phyloP scores from a whole-genome alignment of 305 asterid genomes.

The Coffea humblotiana region DNA sequence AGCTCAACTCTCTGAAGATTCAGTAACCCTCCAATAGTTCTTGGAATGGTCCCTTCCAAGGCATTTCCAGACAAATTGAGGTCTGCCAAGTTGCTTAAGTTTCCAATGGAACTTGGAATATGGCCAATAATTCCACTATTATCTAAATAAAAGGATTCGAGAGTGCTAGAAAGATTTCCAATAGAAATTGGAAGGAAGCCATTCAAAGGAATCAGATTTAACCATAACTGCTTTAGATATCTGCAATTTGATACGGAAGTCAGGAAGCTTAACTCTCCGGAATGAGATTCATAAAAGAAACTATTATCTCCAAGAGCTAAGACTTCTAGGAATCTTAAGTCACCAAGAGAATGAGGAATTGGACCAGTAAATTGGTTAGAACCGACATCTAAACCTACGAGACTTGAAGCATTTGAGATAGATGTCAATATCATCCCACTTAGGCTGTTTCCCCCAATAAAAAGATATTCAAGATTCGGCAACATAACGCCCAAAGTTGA shows the following conservation, averaged over 20 bases:
- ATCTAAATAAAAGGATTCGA: not conserved
- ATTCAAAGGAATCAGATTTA: not conserved
- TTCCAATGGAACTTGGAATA: not conserved
- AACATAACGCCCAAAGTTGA: not conserved
- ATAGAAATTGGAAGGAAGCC: not conserved
- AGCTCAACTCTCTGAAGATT: not conserved
- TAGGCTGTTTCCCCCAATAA: not conserved
- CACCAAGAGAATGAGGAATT: conserved; percentile 18
- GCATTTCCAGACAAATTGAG: not conserved
- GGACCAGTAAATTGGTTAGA: conserved; percentile 14
- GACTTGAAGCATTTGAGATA: not conserved
- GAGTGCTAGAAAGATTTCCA: not conserved
- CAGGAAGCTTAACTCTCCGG: not conserved
- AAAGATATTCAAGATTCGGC: not conserved
- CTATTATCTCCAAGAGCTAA: not conserved
- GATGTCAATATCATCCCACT: not conserved
- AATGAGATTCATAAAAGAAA: not conserved
- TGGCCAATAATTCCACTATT: not conserved
- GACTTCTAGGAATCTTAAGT: not conserved
- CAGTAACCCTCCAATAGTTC: not conserved
- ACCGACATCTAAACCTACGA: not conserved
- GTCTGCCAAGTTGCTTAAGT: not conserved
- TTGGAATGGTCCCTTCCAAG: not conserved
- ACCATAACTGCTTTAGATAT: not conserved
- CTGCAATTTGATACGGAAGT: not conserved